Percentiles rank a stretch among this genome's conserved stretches.
Evolutionary conservation across 1,139 yeast species (phyloP).

Genomic region (Meyerozyma sp.): DNA sequence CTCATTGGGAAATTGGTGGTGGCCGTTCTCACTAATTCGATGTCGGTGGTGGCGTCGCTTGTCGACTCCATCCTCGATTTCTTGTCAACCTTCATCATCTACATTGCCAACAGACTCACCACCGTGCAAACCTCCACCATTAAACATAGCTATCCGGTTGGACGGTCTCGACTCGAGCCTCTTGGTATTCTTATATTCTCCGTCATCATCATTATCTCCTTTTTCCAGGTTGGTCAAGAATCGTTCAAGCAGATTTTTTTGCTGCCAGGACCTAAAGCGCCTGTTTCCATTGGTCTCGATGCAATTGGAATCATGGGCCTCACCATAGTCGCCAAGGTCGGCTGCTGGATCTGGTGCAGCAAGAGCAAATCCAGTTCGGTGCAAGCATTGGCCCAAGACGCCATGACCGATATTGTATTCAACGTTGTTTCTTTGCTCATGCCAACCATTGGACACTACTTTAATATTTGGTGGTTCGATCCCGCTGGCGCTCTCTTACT

Average conservation of each 20-base stretch:
- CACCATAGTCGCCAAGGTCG: slow-evolving; percentile 57
- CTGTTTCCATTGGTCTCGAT: slow-evolving; percentile 48
- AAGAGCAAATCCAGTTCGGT: slow-evolving; percentile 63
- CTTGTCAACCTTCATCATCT: slow-evolving; percentile 69
- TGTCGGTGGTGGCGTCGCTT: slow-evolving; percentile 72
- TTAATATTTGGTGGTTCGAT: slow-evolving; percentile 66
- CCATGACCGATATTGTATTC: slow-evolving; percentile 71
- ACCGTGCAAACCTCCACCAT: slow-evolving; percentile 49
- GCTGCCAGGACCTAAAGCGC: slow-evolving; percentile 22
- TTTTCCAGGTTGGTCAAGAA: slow-evolving; percentile 68
- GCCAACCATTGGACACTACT: slow-evolving; percentile 55
- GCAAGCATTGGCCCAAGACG: slow-evolving; percentile 79
- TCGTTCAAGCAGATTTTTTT: slow-evolving; percentile 37
- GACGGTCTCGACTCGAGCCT: slow-evolving; percentile 70
- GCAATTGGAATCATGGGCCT: slow-evolving; percentile 56
- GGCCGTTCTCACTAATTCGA: slow-evolving; percentile 60
- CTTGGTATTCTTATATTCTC: slow-evolving; percentile 74
- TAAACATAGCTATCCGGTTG: slow-evolving; percentile 55
- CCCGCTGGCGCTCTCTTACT: slow-evolving; percentile 66
- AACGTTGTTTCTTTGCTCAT: slow-evolving; percentile 58
- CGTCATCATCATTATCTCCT: slow-evolving; percentile 64
- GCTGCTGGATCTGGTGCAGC: slow-evolving; percentile 63
- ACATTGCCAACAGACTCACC: slow-evolving; percentile 55
- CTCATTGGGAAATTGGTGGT: slow-evolving; percentile 59
- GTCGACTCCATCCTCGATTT: slow-evolving; percentile 75